Conservation (phyloP, 768 basidiomycete genomes). For the Suillus discolor region DNA sequence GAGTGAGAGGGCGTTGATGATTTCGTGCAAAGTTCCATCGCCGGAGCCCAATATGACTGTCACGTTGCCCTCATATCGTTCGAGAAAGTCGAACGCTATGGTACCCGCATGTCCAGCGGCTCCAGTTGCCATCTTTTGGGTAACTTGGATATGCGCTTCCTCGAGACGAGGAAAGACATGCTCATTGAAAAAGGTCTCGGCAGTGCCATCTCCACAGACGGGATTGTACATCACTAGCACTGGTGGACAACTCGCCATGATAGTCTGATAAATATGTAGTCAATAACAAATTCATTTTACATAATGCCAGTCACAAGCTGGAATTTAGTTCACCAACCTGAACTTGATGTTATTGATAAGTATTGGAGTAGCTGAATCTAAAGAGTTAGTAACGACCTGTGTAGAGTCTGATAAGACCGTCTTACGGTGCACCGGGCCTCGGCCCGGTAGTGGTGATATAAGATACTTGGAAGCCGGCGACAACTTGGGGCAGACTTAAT, state of each 20-base stretch:
- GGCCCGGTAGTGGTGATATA: background rate
- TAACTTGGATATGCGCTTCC: slow-evolving; percentile 33
- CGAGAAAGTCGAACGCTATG: slow-evolving; percentile 44
- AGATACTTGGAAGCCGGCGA: too few species aligned
- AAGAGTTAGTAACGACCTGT: too few species aligned
- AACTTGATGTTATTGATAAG: background rate
- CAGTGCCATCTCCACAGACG: slow-evolving; percentile 62
- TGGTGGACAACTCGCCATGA: slow-evolving; percentile 37
- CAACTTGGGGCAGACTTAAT: too few species aligned
- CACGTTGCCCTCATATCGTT: slow-evolving; percentile 32
- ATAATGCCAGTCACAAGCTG: background rate
- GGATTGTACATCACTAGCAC: slow-evolving; percentile 78
- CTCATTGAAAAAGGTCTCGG: slow-evolving; percentile 54
- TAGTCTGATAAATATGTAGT: slow-evolving; percentile 3
- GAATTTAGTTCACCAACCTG: background rate
- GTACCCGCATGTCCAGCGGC: slow-evolving; percentile 56
- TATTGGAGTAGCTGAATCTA: background rate
- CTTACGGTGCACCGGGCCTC: background rate
- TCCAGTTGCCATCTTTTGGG: slow-evolving; percentile 50
- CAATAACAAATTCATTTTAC: background rate
- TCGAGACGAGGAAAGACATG: slow-evolving; percentile 68
- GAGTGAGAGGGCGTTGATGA: slow-evolving; percentile 62
- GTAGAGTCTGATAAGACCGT: background rate
- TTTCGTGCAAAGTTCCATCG: slow-evolving; percentile 92
- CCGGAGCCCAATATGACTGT: slow-evolving; percentile 75